Evolutionary conservation across 306 rosid species (phyloP).

Genomic region (Quercus ilex): DNA sequence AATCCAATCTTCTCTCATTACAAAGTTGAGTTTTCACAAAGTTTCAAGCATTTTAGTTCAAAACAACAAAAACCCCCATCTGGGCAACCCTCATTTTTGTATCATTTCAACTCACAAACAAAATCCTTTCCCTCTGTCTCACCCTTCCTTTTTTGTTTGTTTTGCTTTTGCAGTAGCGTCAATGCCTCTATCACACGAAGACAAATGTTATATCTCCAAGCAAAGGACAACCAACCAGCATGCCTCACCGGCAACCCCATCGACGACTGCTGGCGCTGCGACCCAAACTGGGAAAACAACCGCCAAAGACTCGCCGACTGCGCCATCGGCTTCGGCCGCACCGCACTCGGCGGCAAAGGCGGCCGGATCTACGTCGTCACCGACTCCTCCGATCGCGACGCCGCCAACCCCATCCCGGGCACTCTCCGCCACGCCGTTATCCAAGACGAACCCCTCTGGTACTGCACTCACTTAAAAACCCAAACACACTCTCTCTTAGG

Average conservation of each 20-base stretch:
- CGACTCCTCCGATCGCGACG: conserved; percentile 86
- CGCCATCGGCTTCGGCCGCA: conserved; percentile 80
- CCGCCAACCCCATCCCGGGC: conserved; percentile 69
- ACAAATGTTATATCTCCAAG: conserved; percentile 29
- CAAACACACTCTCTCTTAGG: no score
- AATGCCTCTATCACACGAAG: conserved; percentile 61
- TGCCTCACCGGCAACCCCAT: conserved; percentile 84
- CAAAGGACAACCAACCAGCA: conserved; percentile 25
- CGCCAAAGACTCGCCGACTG: conserved; percentile 88
- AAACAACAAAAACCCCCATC: not conserved
- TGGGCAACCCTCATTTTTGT: not conserved
- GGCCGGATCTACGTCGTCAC: conserved; percentile 89
- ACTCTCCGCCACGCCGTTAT: conserved; percentile 96
- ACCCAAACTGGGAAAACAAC: conserved; percentile 50
- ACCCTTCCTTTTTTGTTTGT: not conserved
- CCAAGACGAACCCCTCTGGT: conserved; percentile 78
- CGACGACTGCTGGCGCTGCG: conserved; percentile 97
- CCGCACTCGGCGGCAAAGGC: conserved; percentile 82
- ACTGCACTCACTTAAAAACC: not conserved
- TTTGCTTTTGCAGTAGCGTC: conserved; percentile 49
- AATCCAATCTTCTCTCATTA: not conserved
- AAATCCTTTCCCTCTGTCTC: not conserved
- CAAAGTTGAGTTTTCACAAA: not conserved
- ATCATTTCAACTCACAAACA: not conserved
- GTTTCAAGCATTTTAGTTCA: not conserved